phyloP scores from a whole-genome alignment of 768 basidiomycete species.

The Lactarius deliciosus region DNA sequence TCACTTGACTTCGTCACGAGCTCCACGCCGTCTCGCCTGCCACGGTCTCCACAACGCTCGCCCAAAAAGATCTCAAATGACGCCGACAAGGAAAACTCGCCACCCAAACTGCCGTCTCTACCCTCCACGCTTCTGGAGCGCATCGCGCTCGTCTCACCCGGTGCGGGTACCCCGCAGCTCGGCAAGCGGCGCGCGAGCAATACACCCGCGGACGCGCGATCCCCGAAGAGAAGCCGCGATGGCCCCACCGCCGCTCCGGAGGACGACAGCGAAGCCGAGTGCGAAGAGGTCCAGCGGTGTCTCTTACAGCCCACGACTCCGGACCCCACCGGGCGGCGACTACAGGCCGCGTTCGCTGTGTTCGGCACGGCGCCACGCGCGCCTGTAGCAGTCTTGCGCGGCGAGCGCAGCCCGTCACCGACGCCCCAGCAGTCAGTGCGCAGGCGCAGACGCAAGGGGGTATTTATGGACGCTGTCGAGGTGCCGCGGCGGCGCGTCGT shows the following conservation, averaged over 20 bases:
- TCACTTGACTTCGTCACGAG: constrained; percentile 24
- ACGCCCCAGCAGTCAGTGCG: constrained; percentile 12
- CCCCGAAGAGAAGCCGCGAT: constrained; percentile 10
- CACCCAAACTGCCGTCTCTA: constrained; percentile 39
- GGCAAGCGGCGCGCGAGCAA: constrained; percentile 49
- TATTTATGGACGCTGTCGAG: constrained; percentile 53
- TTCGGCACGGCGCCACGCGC: background rate
- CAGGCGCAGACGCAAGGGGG: constrained; percentile 48
- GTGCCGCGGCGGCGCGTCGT: constrained; percentile 39
- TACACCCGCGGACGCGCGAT: constrained; percentile 33
- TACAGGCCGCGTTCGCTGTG: background rate
- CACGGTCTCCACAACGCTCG: constrained; percentile 31
- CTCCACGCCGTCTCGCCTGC: constrained; percentile 27
- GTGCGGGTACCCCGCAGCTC: constrained; percentile 33
- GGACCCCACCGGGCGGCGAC: background rate
- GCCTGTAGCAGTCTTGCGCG: background rate
- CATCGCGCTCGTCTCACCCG: constrained; percentile 41
- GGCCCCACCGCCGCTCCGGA: background rate
- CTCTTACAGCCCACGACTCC: constrained; percentile 15
- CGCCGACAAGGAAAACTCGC: constrained; percentile 61
- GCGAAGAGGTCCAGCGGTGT: constrained; percentile 18
- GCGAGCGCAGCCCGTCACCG: constrained; percentile 13
- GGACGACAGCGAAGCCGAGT: constrained; percentile 22
- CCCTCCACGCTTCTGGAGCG: constrained; percentile 46
- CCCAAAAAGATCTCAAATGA: constrained; percentile 30